Percentiles rank a stretch among this genome's conserved stretches.
These are phyloP conservation scores for Jasminum sambac DNA, from an alignment of 257 asterid genomes.

Conservation along the genomic window DNA sequence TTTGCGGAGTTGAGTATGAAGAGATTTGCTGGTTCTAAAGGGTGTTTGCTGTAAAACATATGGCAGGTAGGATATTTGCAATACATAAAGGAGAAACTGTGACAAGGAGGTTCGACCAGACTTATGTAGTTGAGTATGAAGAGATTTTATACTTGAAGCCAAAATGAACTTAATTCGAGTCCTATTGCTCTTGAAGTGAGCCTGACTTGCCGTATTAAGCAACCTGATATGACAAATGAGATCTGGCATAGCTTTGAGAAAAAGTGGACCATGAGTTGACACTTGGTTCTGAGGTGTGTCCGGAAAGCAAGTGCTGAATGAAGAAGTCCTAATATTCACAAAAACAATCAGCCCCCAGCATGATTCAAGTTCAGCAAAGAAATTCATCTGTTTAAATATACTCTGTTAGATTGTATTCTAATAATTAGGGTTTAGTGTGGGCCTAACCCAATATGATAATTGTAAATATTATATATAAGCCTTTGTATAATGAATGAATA, in stretches of 20 bases:
- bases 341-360: not conserved
- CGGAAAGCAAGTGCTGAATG: not conserved
- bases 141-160: not conserved
- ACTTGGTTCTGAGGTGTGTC: not conserved
- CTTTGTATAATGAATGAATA: no score
- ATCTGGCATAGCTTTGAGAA: not conserved
- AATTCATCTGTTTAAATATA: not conserved
- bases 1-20: no score
- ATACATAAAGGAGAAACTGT: not conserved
- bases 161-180: not conserved
- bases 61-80: not conserved
- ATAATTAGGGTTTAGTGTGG: no score
- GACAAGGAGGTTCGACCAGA: not conserved
- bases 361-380: not conserved
- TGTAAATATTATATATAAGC: no score
- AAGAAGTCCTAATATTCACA: not conserved
- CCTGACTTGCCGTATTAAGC: not conserved
- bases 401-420: no score
- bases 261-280: not conserved
- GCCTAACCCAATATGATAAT: no score
- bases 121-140: not conserved
- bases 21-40: no score
- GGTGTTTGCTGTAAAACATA: not conserved
- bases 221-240: not conserved
- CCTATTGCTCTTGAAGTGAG: not conserved